phyloP scores from a whole-genome alignment of 176 grass and related monocot genomes.

The Triticum turgidum region DNA sequence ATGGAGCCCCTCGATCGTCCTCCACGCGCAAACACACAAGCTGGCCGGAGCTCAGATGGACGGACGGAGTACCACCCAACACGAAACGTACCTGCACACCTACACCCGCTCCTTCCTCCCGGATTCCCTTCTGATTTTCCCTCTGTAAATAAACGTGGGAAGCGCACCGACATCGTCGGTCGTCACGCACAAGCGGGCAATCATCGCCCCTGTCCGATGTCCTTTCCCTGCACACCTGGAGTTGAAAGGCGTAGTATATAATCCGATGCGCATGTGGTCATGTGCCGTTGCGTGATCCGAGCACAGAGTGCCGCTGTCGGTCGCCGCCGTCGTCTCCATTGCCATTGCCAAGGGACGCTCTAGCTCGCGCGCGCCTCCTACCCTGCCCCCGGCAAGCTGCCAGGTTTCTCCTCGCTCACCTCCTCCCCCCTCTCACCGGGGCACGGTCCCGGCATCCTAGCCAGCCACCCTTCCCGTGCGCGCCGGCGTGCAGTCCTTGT shows the following conservation, averaged over 20 bases:
- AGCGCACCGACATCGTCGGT: background rate
- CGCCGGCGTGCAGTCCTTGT: background rate
- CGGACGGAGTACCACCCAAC: background rate
- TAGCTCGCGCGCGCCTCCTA: background rate
- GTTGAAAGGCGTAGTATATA: background rate
- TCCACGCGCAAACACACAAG: slow-evolving; percentile 20
- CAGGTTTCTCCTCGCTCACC: too few species aligned
- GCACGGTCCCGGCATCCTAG: background rate
- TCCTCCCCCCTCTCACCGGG: background rate
- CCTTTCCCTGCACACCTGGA: background rate
- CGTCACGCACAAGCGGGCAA: background rate
- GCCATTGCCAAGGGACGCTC: too few species aligned
- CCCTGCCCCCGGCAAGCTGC: background rate
- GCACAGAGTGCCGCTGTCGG: background rate
- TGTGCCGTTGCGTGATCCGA: background rate
- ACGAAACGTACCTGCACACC: background rate
- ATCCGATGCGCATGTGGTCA: background rate
- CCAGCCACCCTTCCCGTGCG: background rate
- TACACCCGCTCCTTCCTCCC: background rate
- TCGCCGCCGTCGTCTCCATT: background rate
- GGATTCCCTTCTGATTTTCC: background rate
- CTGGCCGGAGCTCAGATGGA: background rate
- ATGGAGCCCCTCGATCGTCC: background rate
- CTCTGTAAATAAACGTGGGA: background rate
- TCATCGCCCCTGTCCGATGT: background rate